phyloP scores from a whole-genome alignment of 805 yeast genomes.

The Ogataea zsoltii region DNA sequence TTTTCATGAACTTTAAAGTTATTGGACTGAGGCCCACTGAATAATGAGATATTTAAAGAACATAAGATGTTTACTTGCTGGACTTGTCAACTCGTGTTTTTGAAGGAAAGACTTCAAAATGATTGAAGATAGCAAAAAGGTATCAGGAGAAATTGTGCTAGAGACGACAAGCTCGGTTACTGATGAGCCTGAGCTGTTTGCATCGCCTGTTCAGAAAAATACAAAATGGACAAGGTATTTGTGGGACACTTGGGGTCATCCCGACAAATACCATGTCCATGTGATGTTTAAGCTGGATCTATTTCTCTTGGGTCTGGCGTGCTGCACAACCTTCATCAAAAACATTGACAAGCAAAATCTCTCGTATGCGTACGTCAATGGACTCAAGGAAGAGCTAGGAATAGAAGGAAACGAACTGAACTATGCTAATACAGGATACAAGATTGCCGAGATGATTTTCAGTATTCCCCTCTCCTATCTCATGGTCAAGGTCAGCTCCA shows the following conservation, averaged over 20 bases:
- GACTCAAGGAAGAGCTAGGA: conserved; percentile 51
- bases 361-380: conserved; percentile 58
- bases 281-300: conserved; percentile 1
- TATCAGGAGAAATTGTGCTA: too few species aligned
- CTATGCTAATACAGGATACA: neutral
- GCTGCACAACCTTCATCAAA: conserved; percentile 31
- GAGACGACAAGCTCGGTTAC: too few species aligned
- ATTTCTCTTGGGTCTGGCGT: neutral
- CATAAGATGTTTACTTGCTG: too few species aligned
- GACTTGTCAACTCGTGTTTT: too few species aligned
- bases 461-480: conserved; percentile 57
- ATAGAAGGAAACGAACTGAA: conserved; percentile 5
- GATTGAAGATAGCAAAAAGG: too few species aligned
- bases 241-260: conserved; percentile 8
- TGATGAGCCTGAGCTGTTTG: too few species aligned
- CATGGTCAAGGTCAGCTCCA: conserved; percentile 12
- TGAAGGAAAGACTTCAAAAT: too few species aligned
- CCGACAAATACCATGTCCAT: neutral
- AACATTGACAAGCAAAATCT: conserved; percentile 55
- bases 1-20: too few species aligned
- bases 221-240: conserved; percentile 9
- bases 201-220: too few species aligned
- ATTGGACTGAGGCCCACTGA: too few species aligned
- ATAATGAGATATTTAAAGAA: too few species aligned
- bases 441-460: conserved; percentile 54